phyloP scores from a whole-genome alignment of 1,139 yeast species.

The Taphrina wiesneri region DNA sequence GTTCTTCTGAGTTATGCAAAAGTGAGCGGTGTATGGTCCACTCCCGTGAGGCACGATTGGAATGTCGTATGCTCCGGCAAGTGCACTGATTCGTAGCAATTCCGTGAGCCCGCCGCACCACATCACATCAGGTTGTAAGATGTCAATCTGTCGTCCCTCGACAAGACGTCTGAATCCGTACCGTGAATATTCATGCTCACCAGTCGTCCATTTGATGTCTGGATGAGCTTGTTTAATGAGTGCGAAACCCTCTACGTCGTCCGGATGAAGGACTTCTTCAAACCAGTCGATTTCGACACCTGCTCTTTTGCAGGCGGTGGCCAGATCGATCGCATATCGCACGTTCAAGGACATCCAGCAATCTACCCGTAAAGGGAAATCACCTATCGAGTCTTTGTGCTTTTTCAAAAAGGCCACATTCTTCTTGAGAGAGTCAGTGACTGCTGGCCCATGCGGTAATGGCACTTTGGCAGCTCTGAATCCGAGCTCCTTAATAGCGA shows the following conservation, averaged over 20 bases:
- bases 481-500: conserved; percentile 53
- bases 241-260: conserved; percentile 53
- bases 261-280: conserved; percentile 56
- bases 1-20: conserved; percentile 53
- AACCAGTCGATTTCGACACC: conserved; percentile 56
- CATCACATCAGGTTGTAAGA: conserved; percentile 57
- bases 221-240: conserved; percentile 53
- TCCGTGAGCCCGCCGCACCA: conserved; percentile 58
- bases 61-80: conserved; percentile 56
- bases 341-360: conserved; percentile 56
- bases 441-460: conserved; percentile 55
- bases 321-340: conserved; percentile 53
- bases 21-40: conserved; percentile 56
- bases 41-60: conserved; percentile 58
- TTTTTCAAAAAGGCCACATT: conserved; percentile 52
- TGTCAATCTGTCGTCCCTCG: conserved; percentile 53
- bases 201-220: conserved; percentile 53
- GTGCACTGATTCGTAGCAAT: conserved; percentile 51
- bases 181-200: conserved; percentile 56
- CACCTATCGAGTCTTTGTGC: conserved; percentile 53
- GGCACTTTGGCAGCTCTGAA: conserved; percentile 58
- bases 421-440: conserved; percentile 52
- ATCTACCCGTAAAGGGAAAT: conserved; percentile 56
- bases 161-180: conserved; percentile 55
- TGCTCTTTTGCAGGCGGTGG: conserved; percentile 47